Conservation (phyloP, 1,284 basidiomycete species). For the Marasmius oreades region DNA sequence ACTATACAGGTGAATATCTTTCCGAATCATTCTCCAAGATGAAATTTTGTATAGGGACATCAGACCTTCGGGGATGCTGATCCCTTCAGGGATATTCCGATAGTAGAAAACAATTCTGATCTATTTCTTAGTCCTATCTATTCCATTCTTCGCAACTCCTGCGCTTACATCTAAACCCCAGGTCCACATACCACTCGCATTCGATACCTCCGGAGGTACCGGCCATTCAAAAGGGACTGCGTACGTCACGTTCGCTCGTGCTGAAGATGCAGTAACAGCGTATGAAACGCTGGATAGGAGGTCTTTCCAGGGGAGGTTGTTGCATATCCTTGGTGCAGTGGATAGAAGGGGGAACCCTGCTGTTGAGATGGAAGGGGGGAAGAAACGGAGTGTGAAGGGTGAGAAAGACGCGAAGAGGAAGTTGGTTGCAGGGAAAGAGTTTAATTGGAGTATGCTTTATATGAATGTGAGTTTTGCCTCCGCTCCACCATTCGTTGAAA, state of each 20-base stretch:
- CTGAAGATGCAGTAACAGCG: slow-evolving; percentile 71
- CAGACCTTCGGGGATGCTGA: slow-evolving; percentile 39
- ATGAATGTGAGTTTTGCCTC: slow-evolving; percentile 92
- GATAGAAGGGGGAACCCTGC: slow-evolving; percentile 52
- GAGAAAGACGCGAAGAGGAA: slow-evolving; percentile 73
- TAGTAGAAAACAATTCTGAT: slow-evolving; percentile 44
- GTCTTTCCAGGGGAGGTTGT: slow-evolving; percentile 88
- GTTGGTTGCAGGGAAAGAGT: slow-evolving; percentile 74
- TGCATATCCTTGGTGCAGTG: slow-evolving; percentile 87
- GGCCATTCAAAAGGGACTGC: slow-evolving; percentile 80
- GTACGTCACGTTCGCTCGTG: slow-evolving; percentile 74
- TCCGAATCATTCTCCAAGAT: slow-evolving; percentile 20
- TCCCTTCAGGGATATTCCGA: slow-evolving; percentile 34
- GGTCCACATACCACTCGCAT: slow-evolving; percentile 86
- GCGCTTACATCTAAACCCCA: slow-evolving; percentile 26
- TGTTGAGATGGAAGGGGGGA: slow-evolving; percentile 37
- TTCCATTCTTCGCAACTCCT: background rate
- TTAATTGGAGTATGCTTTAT: slow-evolving; percentile 96
- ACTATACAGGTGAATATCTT: slow-evolving; percentile 22
- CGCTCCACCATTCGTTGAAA: slow-evolving; percentile 13
- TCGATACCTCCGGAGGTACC: slow-evolving; percentile 63
- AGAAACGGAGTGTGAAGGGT: slow-evolving; percentile 61
- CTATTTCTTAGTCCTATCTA: slow-evolving; percentile 34
- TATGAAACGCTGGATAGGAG: slow-evolving; percentile 79
- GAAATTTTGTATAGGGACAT: slow-evolving; percentile 35